Base-by-base conservation (phyloP, 1,284 basidiomycete genomes). In the Malassezia cuniculi region DNA sequence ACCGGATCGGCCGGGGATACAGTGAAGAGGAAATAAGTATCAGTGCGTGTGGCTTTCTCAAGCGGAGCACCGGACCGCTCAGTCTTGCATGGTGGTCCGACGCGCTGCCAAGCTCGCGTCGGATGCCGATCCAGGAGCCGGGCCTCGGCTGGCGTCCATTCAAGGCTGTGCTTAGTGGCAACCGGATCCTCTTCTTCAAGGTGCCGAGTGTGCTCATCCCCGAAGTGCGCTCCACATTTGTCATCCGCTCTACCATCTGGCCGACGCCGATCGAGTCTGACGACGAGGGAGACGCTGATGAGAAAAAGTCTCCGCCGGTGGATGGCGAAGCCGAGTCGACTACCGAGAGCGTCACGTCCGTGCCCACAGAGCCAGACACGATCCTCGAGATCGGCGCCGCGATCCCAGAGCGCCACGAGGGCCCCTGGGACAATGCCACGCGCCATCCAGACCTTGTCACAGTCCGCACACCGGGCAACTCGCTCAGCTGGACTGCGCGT, bases 131-230 rank as follows among this genome's bases (percentile, higher is more conserved):
- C 3, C 27, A 19, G 9, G 42, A 45, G 17, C 42, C 42, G 7
- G 42, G 42, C 7, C 42, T 32, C 17, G 64, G 64, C 25, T 66
- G 64, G 64, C 63, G 65, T 29, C 58, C 64, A 7, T 66, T 60
- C 36, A 55, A 56, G 6, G 60, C 57, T 17, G 39, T 61, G 10
- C 41, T 66, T n/a, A 41, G 47, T 6, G 55, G 55, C 20, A 57
- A 52, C n/a, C 47, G 44, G 6, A 48, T 66, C 24, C 42, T 39
- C 37, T 66, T 66, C 37, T 65, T 55, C 50, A 65, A 66, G 42
- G 60, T 59, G 7, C 54, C 55, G 12, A 51, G 48, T 30, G 48
- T 28, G 25, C 40, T 64, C 38, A 40, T 49, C 10, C 56, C 60
- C 29, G 64, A 65, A 19, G 60, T 66, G 33, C 37, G 37, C 8